A percentile compares a stretch with the other conserved stretches of the same genome.
These are phyloP conservation scores for Rhizoclosmatium globosum DNA, from an alignment of 192 early-diverging fungal species.

Conservation along the genomic window DNA sequence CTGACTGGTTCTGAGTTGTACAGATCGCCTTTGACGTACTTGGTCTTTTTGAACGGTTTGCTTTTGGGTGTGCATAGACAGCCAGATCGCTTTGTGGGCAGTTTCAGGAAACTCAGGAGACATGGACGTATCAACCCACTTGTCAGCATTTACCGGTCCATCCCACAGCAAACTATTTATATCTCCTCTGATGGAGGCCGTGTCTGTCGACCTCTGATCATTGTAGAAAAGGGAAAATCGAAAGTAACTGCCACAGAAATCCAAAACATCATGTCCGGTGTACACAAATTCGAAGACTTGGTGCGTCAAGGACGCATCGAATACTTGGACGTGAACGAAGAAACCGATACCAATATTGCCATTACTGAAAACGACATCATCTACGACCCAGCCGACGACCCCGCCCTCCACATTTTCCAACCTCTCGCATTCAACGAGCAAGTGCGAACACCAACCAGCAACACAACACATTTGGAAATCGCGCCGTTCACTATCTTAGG, in stretches of 20 bases:
- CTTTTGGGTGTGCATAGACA: slow-evolving; percentile 88
- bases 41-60: slow-evolving; percentile 95
- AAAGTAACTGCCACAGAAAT: slow-evolving; percentile 54
- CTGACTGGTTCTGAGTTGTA: slow-evolving; percentile 90
- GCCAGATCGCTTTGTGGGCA: slow-evolving; percentile 82
- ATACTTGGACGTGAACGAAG: slow-evolving; percentile 97
- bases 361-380: slow-evolving; percentile 87
- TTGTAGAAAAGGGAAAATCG: slow-evolving; percentile 83
- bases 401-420: slow-evolving; percentile 29
- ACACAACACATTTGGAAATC: slow-evolving; percentile 96
- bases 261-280: slow-evolving; percentile 55
- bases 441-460: slow-evolving; percentile 42
- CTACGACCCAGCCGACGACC: slow-evolving; percentile 47
- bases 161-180: slow-evolving; percentile 84
- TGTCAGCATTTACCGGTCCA: slow-evolving; percentile 88
- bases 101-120: slow-evolving; percentile 86
- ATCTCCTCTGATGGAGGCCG: slow-evolving; percentile 94
- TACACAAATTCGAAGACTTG: slow-evolving; percentile 89
- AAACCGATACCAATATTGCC: slow-evolving; percentile 95
- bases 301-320: slow-evolving; percentile 89
- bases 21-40: slow-evolving; percentile 69
- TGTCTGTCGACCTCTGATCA: slow-evolving; percentile 96
- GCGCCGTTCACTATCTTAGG: slow-evolving; percentile 95
- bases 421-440: slow-evolving; percentile 32
- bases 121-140: slow-evolving; percentile 89